Percentiles rank a stretch among this genome's conserved stretches.
Conservation (phyloP, 1,139 yeast genomes). For the Scheffersomyces titani region DNA sequence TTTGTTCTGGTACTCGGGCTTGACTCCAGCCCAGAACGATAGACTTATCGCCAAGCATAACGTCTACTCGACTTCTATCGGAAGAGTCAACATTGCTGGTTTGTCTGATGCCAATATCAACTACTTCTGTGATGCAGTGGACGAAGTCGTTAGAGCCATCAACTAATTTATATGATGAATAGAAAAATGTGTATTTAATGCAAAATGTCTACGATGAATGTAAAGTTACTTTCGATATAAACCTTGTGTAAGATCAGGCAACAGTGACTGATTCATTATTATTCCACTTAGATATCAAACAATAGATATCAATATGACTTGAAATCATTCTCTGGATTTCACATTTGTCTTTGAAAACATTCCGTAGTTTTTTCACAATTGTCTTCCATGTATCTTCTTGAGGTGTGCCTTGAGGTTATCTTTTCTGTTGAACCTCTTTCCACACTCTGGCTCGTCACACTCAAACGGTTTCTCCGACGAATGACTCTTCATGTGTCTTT, state of each 20-base stretch:
- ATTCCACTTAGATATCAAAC: background rate
- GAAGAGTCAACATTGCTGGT: slow-evolving; percentile 49
- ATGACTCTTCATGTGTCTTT: slow-evolving; percentile 86
- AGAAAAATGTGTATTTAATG: background rate
- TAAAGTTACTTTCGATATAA: background rate
- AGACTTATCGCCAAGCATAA: slow-evolving; percentile 34
- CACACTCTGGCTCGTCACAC: slow-evolving; percentile 74
- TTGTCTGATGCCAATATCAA: slow-evolving; percentile 38
- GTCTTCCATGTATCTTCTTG: slow-evolving; percentile 56
- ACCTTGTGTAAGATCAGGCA: background rate
- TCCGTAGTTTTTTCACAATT: background rate
- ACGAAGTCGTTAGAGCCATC: slow-evolving; percentile 36
- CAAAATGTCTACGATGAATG: background rate
- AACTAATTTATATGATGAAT: slow-evolving; percentile 2
- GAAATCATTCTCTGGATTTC: background rate
- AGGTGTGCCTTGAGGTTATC: slow-evolving; percentile 60
- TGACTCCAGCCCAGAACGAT: slow-evolving; percentile 32
- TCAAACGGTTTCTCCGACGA: slow-evolving; percentile 83
- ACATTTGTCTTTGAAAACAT: no score
- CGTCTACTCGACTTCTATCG: slow-evolving; percentile 37
- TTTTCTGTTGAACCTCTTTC: slow-evolving; percentile 65
- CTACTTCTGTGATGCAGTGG: slow-evolving; percentile 36
- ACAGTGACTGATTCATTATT: background rate
- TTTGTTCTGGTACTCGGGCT: slow-evolving; percentile 47
- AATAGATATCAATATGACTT: no score